A percentile compares a stretch with the other conserved stretches of the same genome.
Evolutionary conservation across 176 grass and related monocot species (phyloP).

Genomic region (Musa acuminata): DNA sequence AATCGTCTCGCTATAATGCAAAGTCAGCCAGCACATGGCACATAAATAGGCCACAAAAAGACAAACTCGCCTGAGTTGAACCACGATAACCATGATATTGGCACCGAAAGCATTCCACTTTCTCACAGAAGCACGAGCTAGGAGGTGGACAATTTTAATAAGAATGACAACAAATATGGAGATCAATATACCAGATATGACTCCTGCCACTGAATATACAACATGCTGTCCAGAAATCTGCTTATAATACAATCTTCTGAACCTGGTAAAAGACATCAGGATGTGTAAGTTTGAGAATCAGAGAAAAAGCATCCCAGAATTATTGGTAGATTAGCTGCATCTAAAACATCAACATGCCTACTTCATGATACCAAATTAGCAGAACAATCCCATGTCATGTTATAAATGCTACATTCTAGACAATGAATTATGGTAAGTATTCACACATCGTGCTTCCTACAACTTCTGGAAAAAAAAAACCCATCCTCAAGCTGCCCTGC

Average conservation of each 20-base stretch:
- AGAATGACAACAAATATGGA: constrained; percentile 33
- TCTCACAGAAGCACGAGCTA: constrained; percentile 21
- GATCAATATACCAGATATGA: constrained; percentile 44
- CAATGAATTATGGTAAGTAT: too few species aligned
- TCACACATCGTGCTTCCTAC: not conserved
- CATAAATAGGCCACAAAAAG: constrained; percentile 73
- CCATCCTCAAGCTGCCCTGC: too few species aligned
- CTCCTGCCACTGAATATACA: constrained; percentile 29
- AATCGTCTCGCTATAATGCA: constrained; percentile 67
- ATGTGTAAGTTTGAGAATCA: not conserved
- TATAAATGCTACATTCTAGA: too few species aligned
- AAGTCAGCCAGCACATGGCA: constrained; percentile 60
- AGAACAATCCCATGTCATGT: too few species aligned
- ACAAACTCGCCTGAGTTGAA: constrained; percentile 36
- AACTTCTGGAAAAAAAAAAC: too few species aligned
- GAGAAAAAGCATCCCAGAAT: not conserved
- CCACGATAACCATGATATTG: constrained; percentile 27
- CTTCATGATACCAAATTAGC: too few species aligned
- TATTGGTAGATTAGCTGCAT: not conserved
- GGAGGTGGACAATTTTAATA: constrained; percentile 30
- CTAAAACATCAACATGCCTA: not conserved
- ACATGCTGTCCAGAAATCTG: constrained; percentile 31
- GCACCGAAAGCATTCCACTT: constrained; percentile 31
- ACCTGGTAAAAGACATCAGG: constrained; percentile 30
- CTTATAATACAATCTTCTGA: constrained; percentile 33